Evolutionary conservation across 1,139 yeast species (phyloP).

Genomic region (Scheffersomyces quercinus): DNA sequence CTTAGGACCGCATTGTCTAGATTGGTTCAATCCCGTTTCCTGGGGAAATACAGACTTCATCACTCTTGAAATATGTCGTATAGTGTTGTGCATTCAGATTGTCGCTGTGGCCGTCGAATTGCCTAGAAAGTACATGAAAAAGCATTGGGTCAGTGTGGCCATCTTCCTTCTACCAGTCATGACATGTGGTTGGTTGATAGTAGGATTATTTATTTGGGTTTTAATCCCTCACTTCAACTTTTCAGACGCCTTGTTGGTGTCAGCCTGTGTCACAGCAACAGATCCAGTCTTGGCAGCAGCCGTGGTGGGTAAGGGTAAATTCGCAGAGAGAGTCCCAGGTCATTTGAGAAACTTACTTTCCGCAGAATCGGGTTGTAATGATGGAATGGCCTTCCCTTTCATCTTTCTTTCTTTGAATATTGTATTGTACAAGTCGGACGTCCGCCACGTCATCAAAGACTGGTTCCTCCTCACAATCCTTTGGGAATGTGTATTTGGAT

Average conservation of each 20-base stretch:
- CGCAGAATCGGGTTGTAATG: conserved; percentile 97
- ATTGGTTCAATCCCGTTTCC: conserved; percentile 82
- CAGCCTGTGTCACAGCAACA: conserved; percentile 96
- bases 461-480: conserved; percentile 82
- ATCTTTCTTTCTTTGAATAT: conserved; percentile 73
- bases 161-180: conserved; percentile 84
- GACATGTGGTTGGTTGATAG: conserved; percentile 91
- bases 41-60: conserved; percentile 93
- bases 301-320: conserved; percentile 96
- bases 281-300: conserved; percentile 98
- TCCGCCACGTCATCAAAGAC: conserved; percentile 72
- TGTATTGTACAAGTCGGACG: conserved; percentile 64
- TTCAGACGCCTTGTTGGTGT: conserved; percentile 72
- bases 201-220: conserved; percentile 83
- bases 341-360: conserved; percentile 85
- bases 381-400: conserved; percentile 98
- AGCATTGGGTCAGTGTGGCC: conserved; percentile 84
- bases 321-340: conserved; percentile 96
- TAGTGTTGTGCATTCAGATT: conserved; percentile 88
- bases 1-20: conserved; percentile 88
- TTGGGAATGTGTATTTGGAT: conserved; percentile 88
- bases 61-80: conserved; percentile 84
- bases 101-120: conserved; percentile 97
- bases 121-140: conserved; percentile 89
- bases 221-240: conserved; percentile 82